A percentile compares a stretch with the other conserved stretches of the same genome.
phyloP scores from a whole-genome alignment of 2,329 filamentous ascomycete genomes.

The Diaporthe ampelina region DNA sequence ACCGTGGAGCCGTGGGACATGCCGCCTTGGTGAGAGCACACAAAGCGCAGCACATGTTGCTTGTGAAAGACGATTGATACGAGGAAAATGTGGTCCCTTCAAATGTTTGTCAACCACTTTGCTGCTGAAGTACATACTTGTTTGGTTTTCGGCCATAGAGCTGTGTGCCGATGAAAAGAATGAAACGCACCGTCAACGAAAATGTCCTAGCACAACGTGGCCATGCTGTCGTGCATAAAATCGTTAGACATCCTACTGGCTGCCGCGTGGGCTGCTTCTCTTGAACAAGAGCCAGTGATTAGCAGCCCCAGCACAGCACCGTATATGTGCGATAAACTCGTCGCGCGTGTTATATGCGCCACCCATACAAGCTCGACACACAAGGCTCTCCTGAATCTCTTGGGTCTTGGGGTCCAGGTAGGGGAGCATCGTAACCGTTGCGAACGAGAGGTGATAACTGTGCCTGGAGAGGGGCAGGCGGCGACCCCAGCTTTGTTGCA shows the following conservation, averaged over 20 bases:
- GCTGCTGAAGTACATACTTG: neutral
- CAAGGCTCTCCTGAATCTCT: neutral
- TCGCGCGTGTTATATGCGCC: neutral
- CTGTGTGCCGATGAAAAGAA: neutral
- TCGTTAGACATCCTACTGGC: neutral
- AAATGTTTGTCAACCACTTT: neutral
- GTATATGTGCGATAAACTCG: neutral
- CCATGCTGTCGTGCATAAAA: neutral
- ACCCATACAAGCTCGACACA: constrained; percentile 2
- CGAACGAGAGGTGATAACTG: neutral
- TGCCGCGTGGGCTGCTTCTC: neutral
- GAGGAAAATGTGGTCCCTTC: neutral
- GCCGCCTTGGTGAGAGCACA: neutral
- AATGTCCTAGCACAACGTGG: neutral
- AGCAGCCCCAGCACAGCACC: neutral
- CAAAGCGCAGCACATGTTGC: neutral
- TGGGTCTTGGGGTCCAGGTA: neutral
- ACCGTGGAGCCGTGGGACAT: neutral
- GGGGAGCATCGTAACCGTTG: neutral
- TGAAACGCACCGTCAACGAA: neutral
- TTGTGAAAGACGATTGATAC: neutral
- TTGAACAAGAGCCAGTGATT: neutral
- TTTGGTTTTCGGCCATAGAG: neutral
- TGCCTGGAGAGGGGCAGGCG: neutral
- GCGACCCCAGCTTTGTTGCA: neutral